phyloP scores from a whole-genome alignment of 768 basidiomycete genomes.

The Tephrocybe sp. region DNA sequence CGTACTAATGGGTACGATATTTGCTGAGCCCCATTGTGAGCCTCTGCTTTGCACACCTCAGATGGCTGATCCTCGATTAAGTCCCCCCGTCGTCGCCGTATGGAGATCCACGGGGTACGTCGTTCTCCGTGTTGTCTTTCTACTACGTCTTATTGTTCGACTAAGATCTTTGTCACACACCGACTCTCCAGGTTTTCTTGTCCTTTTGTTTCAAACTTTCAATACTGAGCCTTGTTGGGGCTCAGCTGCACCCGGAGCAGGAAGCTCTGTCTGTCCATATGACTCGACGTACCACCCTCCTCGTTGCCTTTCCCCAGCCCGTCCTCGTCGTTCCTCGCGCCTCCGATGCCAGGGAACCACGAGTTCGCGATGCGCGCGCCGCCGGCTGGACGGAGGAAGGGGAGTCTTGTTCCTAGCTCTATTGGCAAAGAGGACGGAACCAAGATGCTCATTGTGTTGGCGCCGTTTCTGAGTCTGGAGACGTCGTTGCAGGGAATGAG shows the following conservation, averaged over 20 bases:
- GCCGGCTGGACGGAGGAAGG: constrained; percentile 28
- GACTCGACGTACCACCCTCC: constrained; percentile 42
- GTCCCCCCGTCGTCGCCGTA: too few relatives aligned
- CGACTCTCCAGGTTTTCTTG: too few relatives aligned
- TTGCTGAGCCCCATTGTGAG: too few relatives aligned
- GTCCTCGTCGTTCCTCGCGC: constrained; percentile 66
- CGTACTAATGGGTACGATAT: too few relatives aligned
- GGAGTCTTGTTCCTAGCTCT: constrained; percentile 15
- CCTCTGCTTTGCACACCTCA: too few relatives aligned
- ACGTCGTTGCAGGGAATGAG: background rate
- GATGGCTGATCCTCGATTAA: too few relatives aligned
- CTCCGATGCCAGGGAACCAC: constrained; percentile 64
- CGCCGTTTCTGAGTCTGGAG: background rate
- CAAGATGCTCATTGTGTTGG: background rate
- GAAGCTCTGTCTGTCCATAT: constrained; percentile 34
- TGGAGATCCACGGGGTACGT: too few relatives aligned
- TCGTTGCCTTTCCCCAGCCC: constrained; percentile 60
- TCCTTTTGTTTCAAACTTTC: too few relatives aligned
- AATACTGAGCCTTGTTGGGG: too few relatives aligned
- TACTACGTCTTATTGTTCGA: too few relatives aligned
- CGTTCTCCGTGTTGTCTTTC: too few relatives aligned
- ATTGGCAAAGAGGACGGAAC: background rate
- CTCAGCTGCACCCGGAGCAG: constrained; percentile 2
- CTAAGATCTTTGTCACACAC: too few relatives aligned
- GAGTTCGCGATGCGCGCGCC: constrained; percentile 61